phyloP scores from a whole-genome alignment of 2,329 filamentous ascomycete species.

The Botrytis pseudocinerea region DNA sequence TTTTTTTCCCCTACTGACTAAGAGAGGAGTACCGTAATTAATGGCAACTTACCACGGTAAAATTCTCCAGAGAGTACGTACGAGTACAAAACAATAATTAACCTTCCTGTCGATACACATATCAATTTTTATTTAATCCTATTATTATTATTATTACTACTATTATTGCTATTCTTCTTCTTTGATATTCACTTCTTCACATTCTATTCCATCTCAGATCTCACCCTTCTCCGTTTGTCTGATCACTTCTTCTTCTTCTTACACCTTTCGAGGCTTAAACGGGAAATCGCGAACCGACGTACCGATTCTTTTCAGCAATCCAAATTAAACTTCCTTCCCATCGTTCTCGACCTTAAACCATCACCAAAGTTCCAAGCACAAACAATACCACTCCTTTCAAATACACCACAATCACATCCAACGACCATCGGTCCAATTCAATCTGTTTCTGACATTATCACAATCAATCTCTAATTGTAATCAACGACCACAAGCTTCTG shows the following conservation, averaged over 20 bases:
- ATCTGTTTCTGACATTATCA: not conserved
- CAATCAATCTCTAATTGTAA: slow-evolving; percentile 16
- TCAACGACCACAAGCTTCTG: not conserved
- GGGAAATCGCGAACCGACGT: slow-evolving; percentile 17
- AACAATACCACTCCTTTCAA: slow-evolving; percentile 15
- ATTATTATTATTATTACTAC: not conserved
- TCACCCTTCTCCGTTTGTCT: not conserved
- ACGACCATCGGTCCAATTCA: not conserved
- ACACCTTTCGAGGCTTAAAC: slow-evolving; percentile 5
- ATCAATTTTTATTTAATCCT: not conserved
- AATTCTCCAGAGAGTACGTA: not conserved
- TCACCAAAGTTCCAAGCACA: not conserved
- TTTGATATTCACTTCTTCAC: not conserved
- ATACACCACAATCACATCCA: not conserved
- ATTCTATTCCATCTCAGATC: not conserved
- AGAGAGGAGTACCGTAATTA: slow-evolving; percentile 5
- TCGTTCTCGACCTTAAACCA: slow-evolving; percentile 13
- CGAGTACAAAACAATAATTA: not conserved
- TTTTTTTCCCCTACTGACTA: not conserved
- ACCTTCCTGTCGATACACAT: slow-evolving; percentile 10
- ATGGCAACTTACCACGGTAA: not conserved
- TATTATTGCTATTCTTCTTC: not conserved
- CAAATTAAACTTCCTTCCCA: slow-evolving; percentile 16
- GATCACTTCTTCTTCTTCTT: not conserved
- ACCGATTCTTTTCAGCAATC: slow-evolving; percentile 12